Percentiles rank a stretch among this genome's conserved stretches.
phyloP scores from a whole-genome alignment of 805 yeast genomes.

The Kluyveromyces nonfermentans region DNA sequence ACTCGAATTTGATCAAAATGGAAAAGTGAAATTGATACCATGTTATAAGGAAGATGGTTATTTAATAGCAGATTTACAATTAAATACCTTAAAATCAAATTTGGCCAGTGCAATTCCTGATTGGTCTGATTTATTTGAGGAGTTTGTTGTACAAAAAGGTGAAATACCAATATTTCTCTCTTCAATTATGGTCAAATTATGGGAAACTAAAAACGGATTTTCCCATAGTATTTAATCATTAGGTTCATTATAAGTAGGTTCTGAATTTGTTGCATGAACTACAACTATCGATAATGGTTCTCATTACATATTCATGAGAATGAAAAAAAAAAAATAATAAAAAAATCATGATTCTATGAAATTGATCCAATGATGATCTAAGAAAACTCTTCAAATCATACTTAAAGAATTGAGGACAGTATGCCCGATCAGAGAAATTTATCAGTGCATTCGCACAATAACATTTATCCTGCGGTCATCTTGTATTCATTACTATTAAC shows the following conservation, averaged over 20 bases:
- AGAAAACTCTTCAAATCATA: too few relatives aligned
- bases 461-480: slow-evolving; percentile 16
- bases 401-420: neutral
- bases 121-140: slow-evolving; percentile 44
- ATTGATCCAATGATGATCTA: neutral
- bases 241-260: neutral
- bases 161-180: slow-evolving; percentile 74
- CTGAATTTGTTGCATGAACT: too few relatives aligned
- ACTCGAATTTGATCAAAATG: slow-evolving; percentile 53
- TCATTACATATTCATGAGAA: neutral
- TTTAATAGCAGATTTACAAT: slow-evolving; percentile 47
- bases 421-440: slow-evolving; percentile 6
- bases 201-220: slow-evolving; percentile 32
- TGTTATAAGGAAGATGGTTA: slow-evolving; percentile 36
- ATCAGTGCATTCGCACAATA: slow-evolving; percentile 3
- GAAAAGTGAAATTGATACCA: slow-evolving; percentile 46
- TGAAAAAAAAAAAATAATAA: neutral
- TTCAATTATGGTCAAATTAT: slow-evolving; percentile 59
- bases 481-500: slow-evolving; percentile 28
- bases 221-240: too few relatives aligned
- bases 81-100: slow-evolving; percentile 45
- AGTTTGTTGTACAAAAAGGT: slow-evolving; percentile 59
- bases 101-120: slow-evolving; percentile 23
- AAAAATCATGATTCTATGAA: too few relatives aligned
- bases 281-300: too few relatives aligned